Base-by-base conservation (phyloP, 1,284 basidiomycete genomes). In the Leccinum fuscescens region DNA sequence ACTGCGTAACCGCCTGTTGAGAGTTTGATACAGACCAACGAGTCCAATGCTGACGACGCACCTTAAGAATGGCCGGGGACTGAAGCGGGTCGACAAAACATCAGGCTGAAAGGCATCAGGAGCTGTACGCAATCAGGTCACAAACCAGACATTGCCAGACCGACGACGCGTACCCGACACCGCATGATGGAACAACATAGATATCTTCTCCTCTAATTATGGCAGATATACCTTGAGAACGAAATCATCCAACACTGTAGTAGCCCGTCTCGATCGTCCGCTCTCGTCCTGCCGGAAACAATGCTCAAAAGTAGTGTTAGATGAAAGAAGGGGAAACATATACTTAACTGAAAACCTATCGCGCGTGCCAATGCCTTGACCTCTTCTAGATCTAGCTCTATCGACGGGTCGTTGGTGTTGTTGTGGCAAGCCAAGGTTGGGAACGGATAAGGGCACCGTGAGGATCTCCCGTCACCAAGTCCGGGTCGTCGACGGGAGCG, bases 191-290 rank as follows among this genome's bases (percentile, higher is more conserved):
- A 98, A 98, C 33, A 96, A 79, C 55, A 85, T 80, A 0, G 92
- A 89, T 46, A 98, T 94, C 74, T 95, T 96, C 68, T 98, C 96
- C 74, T 98, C 96, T 61, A 99, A 77, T 72, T 97, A 94, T 0
- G 96, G 96, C 46, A 99, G 77, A 77, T 98, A 99, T 0, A 95
- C 89, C 63, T 90, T 91, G 57, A 94, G 80, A 6, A 99, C 95
- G 72, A 99, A 99, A 59, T 98, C 94, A 64, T 98, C 94, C 61
- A 99, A 73, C 35, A 96, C 85, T 14, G 24, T 6, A 24, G 24
- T 24, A 24, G 24, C 24, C 24, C 24, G 24, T 24, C 24, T 24
- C 24, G 24, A 24, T 24, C 24, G 24, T 24, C 24, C 24, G 24
- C 24, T 24, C 24, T 24, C 24, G 24, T 24, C 24, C 24, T 24